Evolutionary conservation across 1,284 basidiomycete species (phyloP), one percentile per base, ranked within the genome.

Genomic region (Malassezia restricta): DNA sequence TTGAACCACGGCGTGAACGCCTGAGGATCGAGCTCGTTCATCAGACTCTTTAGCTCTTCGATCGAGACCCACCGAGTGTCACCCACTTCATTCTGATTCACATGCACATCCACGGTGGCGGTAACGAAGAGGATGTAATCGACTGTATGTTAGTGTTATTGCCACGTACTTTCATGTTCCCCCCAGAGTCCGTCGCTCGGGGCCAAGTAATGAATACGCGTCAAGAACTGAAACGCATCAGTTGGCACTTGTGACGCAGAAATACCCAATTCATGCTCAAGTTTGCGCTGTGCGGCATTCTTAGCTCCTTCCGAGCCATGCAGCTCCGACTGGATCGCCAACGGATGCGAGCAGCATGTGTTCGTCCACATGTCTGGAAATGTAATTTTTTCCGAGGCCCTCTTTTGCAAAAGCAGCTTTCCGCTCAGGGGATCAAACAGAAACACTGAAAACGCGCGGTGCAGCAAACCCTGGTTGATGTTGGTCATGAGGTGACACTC

Each of bases 321-420:
- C 52, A 91, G 86, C 76, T 98, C 94, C 61, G 86, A 83, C 58
- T 75, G 74, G 62, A 78, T 77, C 40, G 76, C 76, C 49, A 99
- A 78, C 14, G 94, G 94, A 71, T 98, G 94, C 30, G 88, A 94
- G 77, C 94, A 98, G 75, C 94, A 99, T 3, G 94, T 98, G 76
- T 99, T 99, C 38, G 94, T 99, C 94, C 94, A 99, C 88, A 96
- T 91, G 73, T 87, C 82, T 1, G 94, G 94, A 78, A 99, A 99
- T 2, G 94, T 99, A 72, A 99, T 99, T 79, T 99, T 99, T 78
- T 96, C 91, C 27, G 82, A 79, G 8, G 94, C 94, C 40, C 94
- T 81, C 73, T 89, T 87, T 75, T 99, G 94, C 35, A 99, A 80
- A 15, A 99, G 79, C n/a, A 99, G 80, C 74, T 86, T 87, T 49